These are phyloP conservation scores for Pholiota conissans DNA, from an alignment of 768 basidiomycete species.

Conservation along the genomic window DNA sequence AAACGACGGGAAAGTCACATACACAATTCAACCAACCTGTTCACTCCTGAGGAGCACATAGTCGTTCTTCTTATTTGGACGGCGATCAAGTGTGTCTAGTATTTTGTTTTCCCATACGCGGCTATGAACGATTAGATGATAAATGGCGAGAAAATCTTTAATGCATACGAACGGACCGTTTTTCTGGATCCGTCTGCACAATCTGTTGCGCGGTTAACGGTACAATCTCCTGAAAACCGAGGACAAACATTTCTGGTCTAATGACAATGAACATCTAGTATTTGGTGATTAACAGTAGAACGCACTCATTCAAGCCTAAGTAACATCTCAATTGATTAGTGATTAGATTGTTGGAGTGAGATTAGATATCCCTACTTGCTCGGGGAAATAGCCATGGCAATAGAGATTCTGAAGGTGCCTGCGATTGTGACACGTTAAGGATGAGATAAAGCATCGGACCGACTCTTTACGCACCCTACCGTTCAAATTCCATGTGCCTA, in stretches of 20 bases:
- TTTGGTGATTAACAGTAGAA: conserved; percentile 13
- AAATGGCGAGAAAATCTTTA: not conserved
- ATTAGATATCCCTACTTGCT: conserved; percentile 51
- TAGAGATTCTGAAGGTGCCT: conserved; percentile 81
- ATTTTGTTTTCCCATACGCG: conserved; percentile 86
- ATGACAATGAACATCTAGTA: conserved; percentile 8
- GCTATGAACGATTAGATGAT: conserved; percentile 38
- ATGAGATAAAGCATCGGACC: not conserved
- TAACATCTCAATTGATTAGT: conserved; percentile 6
- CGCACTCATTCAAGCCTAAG: conserved; percentile 49
- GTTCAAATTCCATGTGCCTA: conserved; percentile 96
- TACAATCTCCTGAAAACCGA: conserved; percentile 97
- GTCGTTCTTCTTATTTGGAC: conserved; percentile 64
- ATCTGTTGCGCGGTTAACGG: conserved; percentile 98
- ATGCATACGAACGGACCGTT: conserved; percentile 49
- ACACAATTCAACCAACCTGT: conserved; percentile 55
- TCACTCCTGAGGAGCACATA: conserved; percentile 92
- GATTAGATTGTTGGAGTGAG: conserved; percentile 16
- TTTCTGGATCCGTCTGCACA: conserved; percentile 92
- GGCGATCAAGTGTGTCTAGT: conserved; percentile 71
- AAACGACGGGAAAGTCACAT: conserved; percentile 1
- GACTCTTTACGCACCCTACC: conserved; percentile 59
- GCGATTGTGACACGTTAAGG: not conserved
- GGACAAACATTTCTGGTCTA: conserved; percentile 86
- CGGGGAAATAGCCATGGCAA: conserved; percentile 90